Base-by-base conservation (phyloP, 2,329 filamentous ascomycete genomes). In the Orbilia ellipsospora region DNA sequence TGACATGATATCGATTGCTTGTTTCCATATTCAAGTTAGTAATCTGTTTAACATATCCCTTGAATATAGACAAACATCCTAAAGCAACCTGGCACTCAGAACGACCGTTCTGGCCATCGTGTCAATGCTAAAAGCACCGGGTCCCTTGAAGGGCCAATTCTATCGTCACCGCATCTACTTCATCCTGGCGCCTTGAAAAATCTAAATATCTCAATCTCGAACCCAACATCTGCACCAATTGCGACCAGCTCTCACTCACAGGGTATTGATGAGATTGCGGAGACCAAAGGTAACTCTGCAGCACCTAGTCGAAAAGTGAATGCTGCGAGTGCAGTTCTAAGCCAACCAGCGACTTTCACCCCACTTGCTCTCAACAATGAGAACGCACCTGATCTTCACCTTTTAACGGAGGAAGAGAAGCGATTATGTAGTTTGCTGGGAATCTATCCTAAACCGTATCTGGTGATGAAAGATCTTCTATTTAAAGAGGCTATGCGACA, bases 391-490 rank as follows among this genome's bases (percentile, higher is more conserved):
- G 95, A 98, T 81, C 83, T 94, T 28, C 95, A 98, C 80, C 87
- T 99, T 0, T 85, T 99, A 51, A 92, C 91, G 0, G 87, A 89
- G 0, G 93, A 96, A 78, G 95, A 99, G 82, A 85, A 88, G 3
- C 92, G 96, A 80, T 84, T 99, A 0, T 99, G 95, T 84, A 92
- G 92, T 79, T 87, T 91, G 48, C 87, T 96, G 13, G 88, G 93
- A 50, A 84, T 99, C 62, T 91, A 95, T 82, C 95, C 95, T 0
- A 99, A 99, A 84, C 92, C 95, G 0, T 99, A 97, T 82, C 83
- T 97, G 4, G 93, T 93, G 80, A 93, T 98, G 83, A 99, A 99
- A 83, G 93, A 97, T 82, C 90, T 92, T 76, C 86, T 98, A n/a
- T 83, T 98, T 62, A 92, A 92, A 80, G 94, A 98, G 81, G 92